Percentiles rank a stretch among this genome's conserved stretches.
phyloP scores from a whole-genome alignment of 805 yeast species.

The Pichia ethanolica region DNA sequence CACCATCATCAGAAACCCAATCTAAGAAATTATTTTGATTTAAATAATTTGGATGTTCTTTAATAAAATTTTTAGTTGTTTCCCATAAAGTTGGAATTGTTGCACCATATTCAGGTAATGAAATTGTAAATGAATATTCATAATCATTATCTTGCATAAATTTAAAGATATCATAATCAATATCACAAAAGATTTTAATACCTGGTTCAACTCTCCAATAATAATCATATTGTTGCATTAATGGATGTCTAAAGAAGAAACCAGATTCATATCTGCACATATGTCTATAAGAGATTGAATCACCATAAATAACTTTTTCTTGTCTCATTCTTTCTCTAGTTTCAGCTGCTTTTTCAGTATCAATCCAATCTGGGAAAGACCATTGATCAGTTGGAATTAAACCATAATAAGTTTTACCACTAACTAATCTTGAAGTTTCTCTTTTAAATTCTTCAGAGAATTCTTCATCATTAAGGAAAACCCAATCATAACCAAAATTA shows the following conservation, averaged over 20 bases:
- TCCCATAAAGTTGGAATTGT: constrained; percentile 78
- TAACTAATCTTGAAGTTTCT: constrained; percentile 57
- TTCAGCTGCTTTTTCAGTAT: constrained; percentile 54
- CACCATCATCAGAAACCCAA: constrained; percentile 64
- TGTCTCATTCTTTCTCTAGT: constrained; percentile 47
- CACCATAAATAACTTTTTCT: constrained; percentile 54
- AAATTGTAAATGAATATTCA: constrained; percentile 70
- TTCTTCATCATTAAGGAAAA: constrained; percentile 80
- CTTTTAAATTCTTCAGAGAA: constrained; percentile 76
- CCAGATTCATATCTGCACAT: constrained; percentile 94
- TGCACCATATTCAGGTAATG: constrained; percentile 64
- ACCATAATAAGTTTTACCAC: constrained; percentile 77
- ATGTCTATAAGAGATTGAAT: constrained; percentile 66
- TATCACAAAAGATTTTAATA: constrained; percentile 72
- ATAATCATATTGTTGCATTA: constrained; percentile 71
- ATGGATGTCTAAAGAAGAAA: constrained; percentile 73
- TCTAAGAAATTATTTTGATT: constrained; percentile 58
- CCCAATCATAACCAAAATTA: constrained; percentile 87
- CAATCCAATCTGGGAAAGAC: constrained; percentile 83
- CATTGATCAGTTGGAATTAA: constrained; percentile 77
- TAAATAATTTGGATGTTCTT: constrained; percentile 51
- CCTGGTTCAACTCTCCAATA: constrained; percentile 96
- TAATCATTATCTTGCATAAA: constrained; percentile 73
- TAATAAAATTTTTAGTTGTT: constrained; percentile 53
- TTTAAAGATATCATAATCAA: constrained; percentile 73